These are phyloP conservation scores for Fusarium nanum DNA, from an alignment of 2,329 filamentous ascomycete species.

Conservation along the genomic window DNA sequence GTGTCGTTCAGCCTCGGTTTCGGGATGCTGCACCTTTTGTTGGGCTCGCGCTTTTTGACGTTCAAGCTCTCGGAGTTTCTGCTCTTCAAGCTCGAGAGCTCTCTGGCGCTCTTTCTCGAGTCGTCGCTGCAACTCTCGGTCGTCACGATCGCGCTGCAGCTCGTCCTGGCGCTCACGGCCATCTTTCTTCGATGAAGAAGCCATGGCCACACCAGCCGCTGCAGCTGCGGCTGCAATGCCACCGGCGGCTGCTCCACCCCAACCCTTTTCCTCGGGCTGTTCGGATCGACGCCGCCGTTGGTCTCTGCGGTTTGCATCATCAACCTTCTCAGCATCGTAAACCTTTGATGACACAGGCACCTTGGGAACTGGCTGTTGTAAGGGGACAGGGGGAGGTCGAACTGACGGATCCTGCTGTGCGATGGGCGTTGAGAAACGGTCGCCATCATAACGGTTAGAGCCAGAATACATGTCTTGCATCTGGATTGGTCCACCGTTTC, in stretches of 20 bases:
- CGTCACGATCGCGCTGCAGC: constrained; percentile 37
- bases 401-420: constrained; percentile 55
- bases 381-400: constrained; percentile 70
- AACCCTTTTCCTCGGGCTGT: constrained; percentile 53
- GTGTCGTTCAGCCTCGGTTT: constrained; percentile 33
- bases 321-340: constrained; percentile 65
- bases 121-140: constrained; percentile 31
- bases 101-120: constrained; percentile 38
- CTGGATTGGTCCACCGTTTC: constrained; percentile 39
- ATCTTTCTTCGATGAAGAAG: constrained; percentile 42
- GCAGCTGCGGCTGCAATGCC: constrained; percentile 63
- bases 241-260: constrained; percentile 59
- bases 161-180: constrained; percentile 30
- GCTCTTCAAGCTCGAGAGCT: constrained; percentile 31
- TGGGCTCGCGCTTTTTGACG: constrained; percentile 30
- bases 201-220: constrained; percentile 56
- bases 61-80: constrained; percentile 40
- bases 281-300: constrained; percentile 50
- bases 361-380: constrained; percentile 89
- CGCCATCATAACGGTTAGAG: constrained; percentile 69
- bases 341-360: constrained; percentile 76
- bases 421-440: constrained; percentile 61
- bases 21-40: constrained; percentile 8
- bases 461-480: constrained; percentile 75
- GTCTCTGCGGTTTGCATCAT: constrained; percentile 52